Base-by-base conservation (phyloP, 305 asterid genomes). In the Fraxinus baroniana region DNA sequence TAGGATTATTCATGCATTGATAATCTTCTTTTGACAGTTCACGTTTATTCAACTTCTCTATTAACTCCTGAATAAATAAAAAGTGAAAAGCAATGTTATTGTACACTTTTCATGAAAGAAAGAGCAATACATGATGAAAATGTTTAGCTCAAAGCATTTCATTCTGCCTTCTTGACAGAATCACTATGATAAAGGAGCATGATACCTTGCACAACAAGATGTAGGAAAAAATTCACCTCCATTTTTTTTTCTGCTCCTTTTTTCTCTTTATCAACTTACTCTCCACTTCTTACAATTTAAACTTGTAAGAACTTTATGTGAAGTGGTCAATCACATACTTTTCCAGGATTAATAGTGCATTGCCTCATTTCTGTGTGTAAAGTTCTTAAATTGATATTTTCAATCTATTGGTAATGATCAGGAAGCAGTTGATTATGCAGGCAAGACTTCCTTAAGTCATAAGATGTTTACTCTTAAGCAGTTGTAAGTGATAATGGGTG, bases 1-100 rank as follows among this genome's bases (percentile, higher is more conserved):
- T 84, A 30, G 95, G 77, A 79, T 71, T 84, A 82, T 90, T 93
- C 96, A 92, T 87, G 91, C 97, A 87, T 70, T 90, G 92, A 84
- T 91, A 96, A 46, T 93, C 98, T 55, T 94, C 94, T 86, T 91
- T 91, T 32, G 98, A 89, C 87, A 96, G 78, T 70, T 90, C 95
- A 83, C 95, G 92, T 89, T 91, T 94, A 76, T 84, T 84, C 89
- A 94, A 83, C 83, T 96, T 91, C 85, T 96, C 99, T 79, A 96
- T 82, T 78, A 96, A 84, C 89, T 93, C 99, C 98, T 94, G 89
- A 28, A 68, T 32, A 30, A 28, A 30, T 12, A 28, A 70, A 70
- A 70, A 76, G 78, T 81, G 83, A 75, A 74, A 89, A 85, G 84
- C 60, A 77, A 37, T 57, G 71, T 36, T 12, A 80, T 10, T 24